Evolutionary conservation across 352 stramenopile genomes (phyloP), one percentile per base, ranked within the genome.

Genomic region (Thraustochytrium sp.): DNA sequence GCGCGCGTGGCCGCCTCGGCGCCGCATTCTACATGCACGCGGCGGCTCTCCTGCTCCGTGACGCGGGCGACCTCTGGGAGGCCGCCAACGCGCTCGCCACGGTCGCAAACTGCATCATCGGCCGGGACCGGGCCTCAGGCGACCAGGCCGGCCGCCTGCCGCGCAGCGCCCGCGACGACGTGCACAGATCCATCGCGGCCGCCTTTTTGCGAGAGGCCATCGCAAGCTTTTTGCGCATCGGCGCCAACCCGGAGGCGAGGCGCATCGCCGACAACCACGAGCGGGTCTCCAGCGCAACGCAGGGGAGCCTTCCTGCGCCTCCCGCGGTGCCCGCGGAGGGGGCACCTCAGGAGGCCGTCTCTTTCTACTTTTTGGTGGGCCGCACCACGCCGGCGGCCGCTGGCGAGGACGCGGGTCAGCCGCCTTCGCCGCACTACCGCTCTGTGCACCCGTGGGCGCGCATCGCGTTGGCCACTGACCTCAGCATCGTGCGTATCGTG

Each of bases 291-390:
- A n/a, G n/a, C n/a, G n/a, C n/a, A n/a, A n/a, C n/a, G n/a, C n/a
- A n/a, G n/a, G n/a, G n/a, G n/a, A n/a, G n/a, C n/a, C n/a, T n/a
- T n/a, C n/a, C n/a, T n/a, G n/a, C n/a, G n/a, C n/a, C n/a, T n/a
- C n/a, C n/a, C n/a, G n/a, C n/a, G n/a, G n/a, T n/a, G n/a, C n/a
- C n/a, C n/a, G n/a, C n/a, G n/a, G n/a, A n/a, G n/a, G n/a, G n/a
- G n/a, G n/a, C n/a, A n/a, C n/a, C n/a, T n/a, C 48, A 80, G 37
- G n/a, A 63, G 31, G 68, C 68, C 18, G 21, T 80, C 37, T 80
- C 68, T 0, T 80, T 44, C 68, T 80, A 80, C 44, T 80, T 80
- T 80, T 16, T 61, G 8, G 68, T 80, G 46, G 68, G 68, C 26
- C 42, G 44, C 21, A 48, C 53, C 23, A 21, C 34, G 21, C n/a